A percentile compares a stretch with the other conserved stretches of the same genome.
Evolutionary conservation across 164 flowering plant species (phyloP).

Genomic region (Chimonanthus praecox): DNA sequence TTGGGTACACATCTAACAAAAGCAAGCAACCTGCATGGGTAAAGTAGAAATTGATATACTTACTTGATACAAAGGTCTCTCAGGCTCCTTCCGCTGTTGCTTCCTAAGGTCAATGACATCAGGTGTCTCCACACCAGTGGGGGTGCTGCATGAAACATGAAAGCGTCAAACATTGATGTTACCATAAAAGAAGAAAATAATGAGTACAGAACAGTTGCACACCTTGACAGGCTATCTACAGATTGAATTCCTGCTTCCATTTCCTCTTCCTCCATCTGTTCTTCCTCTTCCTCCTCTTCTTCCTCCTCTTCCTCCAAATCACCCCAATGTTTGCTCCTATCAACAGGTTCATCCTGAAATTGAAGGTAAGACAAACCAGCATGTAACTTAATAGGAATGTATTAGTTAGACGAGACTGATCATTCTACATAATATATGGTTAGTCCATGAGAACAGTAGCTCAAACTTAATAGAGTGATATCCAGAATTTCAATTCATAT

Average conservation of each 20-base stretch:
- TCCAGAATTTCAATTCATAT: no score
- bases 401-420: not conserved
- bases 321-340: conserved; percentile 97
- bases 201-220: conserved; percentile 1
- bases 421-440: not conserved
- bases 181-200: not conserved
- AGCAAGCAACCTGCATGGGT: not conserved
- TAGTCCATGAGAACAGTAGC: no score
- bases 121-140: conserved; percentile 98
- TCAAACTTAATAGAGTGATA: no score
- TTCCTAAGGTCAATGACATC: conserved; percentile 97
- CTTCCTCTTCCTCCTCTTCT: conserved; percentile 75
- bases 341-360: conserved; percentile 92
- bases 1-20: not conserved
- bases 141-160: conserved; percentile 51
- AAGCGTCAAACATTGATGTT: not conserved
- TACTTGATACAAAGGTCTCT: conserved; percentile 86
- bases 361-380: not conserved
- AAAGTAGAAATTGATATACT: conserved; percentile 16
- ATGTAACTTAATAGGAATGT: not conserved
- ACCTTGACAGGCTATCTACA: conserved; percentile 95
- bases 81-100: conserved; percentile 97
- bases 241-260: conserved; percentile 84
- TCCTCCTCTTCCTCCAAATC: conserved; percentile 97
- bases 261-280: conserved; percentile 73